Conservation (phyloP, 495 filamentous ascomycete genomes). For the Talaromyces thailandensis region DNA sequence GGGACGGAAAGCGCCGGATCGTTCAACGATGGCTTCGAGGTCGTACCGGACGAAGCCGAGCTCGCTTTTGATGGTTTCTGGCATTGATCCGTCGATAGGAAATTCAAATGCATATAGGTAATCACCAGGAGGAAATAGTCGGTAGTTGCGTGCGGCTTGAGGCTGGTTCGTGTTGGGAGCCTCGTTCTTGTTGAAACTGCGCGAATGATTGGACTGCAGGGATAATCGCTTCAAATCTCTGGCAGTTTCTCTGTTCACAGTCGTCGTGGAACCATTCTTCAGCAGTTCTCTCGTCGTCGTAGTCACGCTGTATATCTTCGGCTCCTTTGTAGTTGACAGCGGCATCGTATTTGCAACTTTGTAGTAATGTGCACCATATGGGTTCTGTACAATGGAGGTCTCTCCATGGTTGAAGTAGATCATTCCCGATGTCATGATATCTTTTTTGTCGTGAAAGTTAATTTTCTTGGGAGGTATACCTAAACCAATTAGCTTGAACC, state of each 20-base stretch:
- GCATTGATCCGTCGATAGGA: slow-evolving; percentile 82
- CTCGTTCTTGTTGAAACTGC: slow-evolving; percentile 82
- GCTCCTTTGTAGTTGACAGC: slow-evolving; percentile 39
- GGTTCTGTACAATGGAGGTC: slow-evolving; percentile 58
- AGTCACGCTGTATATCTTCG: slow-evolving; percentile 23
- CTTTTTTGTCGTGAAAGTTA: slow-evolving; percentile 69
- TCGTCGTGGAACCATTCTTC: slow-evolving; percentile 28
- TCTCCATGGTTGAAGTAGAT: slow-evolving; percentile 43
- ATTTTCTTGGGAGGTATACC: slow-evolving; percentile 79
- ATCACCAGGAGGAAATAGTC: slow-evolving; percentile 79
- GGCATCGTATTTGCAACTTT: slow-evolving; percentile 31
- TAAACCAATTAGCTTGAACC: slow-evolving; percentile 14
- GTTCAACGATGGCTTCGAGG: slow-evolving; percentile 78
- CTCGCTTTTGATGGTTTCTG: slow-evolving; percentile 87
- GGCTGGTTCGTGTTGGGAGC: slow-evolving; percentile 42
- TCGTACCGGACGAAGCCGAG: slow-evolving; percentile 85
- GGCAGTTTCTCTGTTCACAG: slow-evolving; percentile 23
- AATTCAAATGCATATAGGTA: slow-evolving; percentile 95
- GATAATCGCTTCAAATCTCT: slow-evolving; percentile 61
- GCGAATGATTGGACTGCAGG: slow-evolving; percentile 67
- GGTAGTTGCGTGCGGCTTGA: slow-evolving; percentile 81
- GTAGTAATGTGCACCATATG: slow-evolving; percentile 40
- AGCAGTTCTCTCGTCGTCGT: slow-evolving; percentile 33
- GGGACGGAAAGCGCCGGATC: slow-evolving; percentile 84
- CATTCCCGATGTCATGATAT: slow-evolving; percentile 36